Conservation (phyloP, 176 grass and related monocot genomes). For the Avena eriantha region DNA sequence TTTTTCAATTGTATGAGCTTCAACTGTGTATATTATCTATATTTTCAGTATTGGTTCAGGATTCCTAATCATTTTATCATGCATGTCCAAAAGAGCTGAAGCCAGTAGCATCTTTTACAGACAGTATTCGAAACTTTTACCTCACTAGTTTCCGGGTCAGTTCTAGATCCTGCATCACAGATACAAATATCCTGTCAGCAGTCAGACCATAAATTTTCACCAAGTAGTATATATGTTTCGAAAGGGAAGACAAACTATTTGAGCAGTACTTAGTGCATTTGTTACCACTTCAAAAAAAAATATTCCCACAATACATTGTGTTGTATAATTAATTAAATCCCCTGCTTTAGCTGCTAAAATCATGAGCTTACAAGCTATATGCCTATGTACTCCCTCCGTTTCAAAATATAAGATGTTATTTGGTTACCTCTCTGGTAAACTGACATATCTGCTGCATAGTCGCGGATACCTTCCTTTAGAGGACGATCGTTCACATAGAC, state of each 20-base stretch:
- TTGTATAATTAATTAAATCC: neutral
- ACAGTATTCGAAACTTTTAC: constrained; percentile 28
- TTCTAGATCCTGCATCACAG: constrained; percentile 44
- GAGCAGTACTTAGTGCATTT: neutral
- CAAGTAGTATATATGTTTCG: neutral
- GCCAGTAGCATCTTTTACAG: neutral
- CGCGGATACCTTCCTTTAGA: constrained; percentile 26
- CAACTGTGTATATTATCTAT: neutral
- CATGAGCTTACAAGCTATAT: neutral
- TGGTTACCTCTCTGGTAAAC: constrained; percentile 31
- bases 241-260: neutral
- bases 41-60: neutral
- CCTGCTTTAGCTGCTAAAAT: no score
- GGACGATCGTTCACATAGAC: constrained; percentile 57
- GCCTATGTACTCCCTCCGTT: no score
- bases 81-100: constrained; percentile 20
- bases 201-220: no score
- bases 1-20: neutral
- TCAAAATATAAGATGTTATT: no score
- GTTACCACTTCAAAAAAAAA: neutral
- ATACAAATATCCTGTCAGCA: neutral
- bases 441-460: constrained; percentile 46
- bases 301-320: no score
- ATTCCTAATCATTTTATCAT: neutral
- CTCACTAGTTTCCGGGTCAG: constrained; percentile 43